Evolutionary conservation across 2,329 filamentous ascomycete genomes (phyloP).

Genomic region (Epichloe elymi): DNA sequence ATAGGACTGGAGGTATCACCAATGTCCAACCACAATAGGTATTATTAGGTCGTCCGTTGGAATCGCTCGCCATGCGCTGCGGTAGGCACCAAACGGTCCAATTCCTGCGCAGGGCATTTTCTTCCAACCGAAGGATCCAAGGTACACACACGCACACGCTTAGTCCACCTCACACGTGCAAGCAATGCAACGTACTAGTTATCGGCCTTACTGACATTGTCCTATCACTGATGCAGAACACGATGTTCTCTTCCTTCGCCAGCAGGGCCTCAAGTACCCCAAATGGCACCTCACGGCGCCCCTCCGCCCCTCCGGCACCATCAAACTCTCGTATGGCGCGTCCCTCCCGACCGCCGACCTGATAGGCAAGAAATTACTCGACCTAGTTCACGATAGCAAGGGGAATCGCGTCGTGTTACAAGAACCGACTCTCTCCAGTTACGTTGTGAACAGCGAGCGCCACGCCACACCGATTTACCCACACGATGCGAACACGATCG

Average conservation of each 20-base stretch:
- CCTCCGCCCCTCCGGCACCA: slow-evolving; percentile 16
- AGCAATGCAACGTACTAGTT: not conserved
- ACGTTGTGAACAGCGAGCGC: slow-evolving; percentile 53
- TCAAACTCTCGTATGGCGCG: slow-evolving; percentile 32
- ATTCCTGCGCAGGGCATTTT: slow-evolving; percentile 8
- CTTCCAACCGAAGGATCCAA: slow-evolving; percentile 16
- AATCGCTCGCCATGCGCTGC: not conserved
- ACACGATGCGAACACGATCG: slow-evolving; percentile 61
- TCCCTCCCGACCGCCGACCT: slow-evolving; percentile 39
- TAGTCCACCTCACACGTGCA: no score
- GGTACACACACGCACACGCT: slow-evolving; percentile 8
- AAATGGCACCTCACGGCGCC: slow-evolving; percentile 27
- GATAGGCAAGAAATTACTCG: slow-evolving; percentile 48
- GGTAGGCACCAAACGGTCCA: not conserved
- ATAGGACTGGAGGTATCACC: no score
- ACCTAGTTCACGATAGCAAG: slow-evolving; percentile 40
- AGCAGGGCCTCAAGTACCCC: slow-evolving; percentile 21
- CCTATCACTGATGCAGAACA: slow-evolving; percentile 17
- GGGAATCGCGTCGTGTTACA: slow-evolving; percentile 41
- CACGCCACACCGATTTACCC: slow-evolving; percentile 68
- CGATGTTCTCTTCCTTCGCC: slow-evolving; percentile 27
- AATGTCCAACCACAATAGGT: no score
- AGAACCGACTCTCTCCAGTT: slow-evolving; percentile 59
- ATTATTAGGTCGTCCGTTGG: no score
- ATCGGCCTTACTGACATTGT: not conserved